Conservation (phyloP, 805 yeast species). For the Spathaspora sp. region DNA sequence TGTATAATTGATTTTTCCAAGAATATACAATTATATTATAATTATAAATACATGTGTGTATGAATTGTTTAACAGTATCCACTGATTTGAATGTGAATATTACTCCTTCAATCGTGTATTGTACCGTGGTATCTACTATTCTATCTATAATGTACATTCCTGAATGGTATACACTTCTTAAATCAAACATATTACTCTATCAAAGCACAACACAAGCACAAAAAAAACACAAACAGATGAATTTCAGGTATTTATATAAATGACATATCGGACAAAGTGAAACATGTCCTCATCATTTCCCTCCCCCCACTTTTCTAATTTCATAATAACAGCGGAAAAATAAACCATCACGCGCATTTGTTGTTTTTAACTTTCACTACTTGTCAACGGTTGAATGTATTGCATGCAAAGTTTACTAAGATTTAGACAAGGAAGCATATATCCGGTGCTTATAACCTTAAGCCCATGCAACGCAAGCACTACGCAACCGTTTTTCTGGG, state of each 20-base stretch:
- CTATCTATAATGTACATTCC: background rate
- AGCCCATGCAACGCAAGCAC: background rate
- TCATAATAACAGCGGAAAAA: no score
- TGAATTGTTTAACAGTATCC: conserved; percentile 2
- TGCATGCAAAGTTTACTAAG: no score
- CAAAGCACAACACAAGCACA: no score
- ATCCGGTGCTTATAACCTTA: background rate
- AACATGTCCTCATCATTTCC: no score
- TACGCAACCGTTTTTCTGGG: background rate
- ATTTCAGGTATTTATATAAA: background rate
- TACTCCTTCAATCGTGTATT: background rate
- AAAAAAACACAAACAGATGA: background rate
- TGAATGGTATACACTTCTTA: background rate
- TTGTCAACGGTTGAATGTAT: background rate
- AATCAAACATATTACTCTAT: background rate
- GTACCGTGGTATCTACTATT: background rate
- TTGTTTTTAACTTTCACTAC: background rate
- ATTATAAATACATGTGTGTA: conserved; percentile 8
- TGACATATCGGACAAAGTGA: no score
- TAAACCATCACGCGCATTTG: no score
- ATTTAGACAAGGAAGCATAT: background rate
- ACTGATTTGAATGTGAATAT: background rate
- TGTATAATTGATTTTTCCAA: conserved; percentile 8
- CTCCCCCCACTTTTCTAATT: no score
- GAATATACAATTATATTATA: conserved; percentile 9